Base-by-base conservation (phyloP, 768 basidiomycete genomes). In the Cubamyces lactineus region DNA sequence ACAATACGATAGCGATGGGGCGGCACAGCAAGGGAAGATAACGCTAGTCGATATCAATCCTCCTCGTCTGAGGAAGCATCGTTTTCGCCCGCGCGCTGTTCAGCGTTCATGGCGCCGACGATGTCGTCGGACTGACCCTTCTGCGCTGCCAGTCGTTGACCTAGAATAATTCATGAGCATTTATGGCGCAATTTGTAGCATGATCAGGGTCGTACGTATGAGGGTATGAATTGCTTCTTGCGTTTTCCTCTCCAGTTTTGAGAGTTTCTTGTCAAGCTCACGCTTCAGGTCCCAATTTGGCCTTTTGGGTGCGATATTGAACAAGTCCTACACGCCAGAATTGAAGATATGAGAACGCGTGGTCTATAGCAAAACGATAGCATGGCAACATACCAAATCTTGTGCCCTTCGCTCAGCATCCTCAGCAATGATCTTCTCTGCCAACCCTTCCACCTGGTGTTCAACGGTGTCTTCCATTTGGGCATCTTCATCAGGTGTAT, bases 281-380 rank as follows among this genome's bases (percentile, higher is more conserved):
- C 94, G 86, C 74, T 95, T 96, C 69, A 97, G 79, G 73, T 96
- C 94, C 95, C 94, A 96, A 75, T 96, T 98, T 11, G 93, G 88
- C 49, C 95, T 84, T 82, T 96, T 98, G 3, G 97, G 97, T 23
- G 95, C 96, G 67, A 99, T 98, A 72, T 97, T 98, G 73, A 97
- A 92, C 47, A 97, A 80, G 72, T 96, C 93, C 95, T 96, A 70
- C 34, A 73, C 55, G 43, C 48, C 39, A 42, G 59, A 57, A 59
- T 17, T 49, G 26, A 48, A 26, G 39, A 50, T 46, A 19, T 55
- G 26, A 41, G 52, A n/a, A 43, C 26, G 19, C 16, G 41, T 5
- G 9, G 2, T 34, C 21, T 16, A 55, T 17, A 3, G 40, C 4
- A 26, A 3, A 23, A 24, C 4, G 13, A 23, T 30, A 16, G 8